Base-by-base conservation (phyloP, 2,329 filamentous ascomycete genomes). In the Didymella pinodella region DNA sequence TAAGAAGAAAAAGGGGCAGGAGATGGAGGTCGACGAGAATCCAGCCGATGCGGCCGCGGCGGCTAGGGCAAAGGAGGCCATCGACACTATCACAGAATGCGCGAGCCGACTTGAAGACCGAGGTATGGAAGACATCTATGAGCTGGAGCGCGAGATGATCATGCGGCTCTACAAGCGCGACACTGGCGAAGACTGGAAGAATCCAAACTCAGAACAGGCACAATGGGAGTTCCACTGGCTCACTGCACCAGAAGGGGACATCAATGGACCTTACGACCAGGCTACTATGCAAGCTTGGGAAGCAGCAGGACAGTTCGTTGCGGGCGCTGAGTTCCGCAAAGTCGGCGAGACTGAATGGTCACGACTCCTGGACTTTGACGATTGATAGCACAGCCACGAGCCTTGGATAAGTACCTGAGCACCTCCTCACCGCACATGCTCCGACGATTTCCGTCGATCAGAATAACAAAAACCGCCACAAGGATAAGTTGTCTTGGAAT, bases 181-280 rank as follows among this genome's bases (percentile, higher is more conserved):
- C 76, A 92, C 92, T 0, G 93, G 93, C 32, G 92, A 97, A 68
- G 86, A 90, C 8, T 99, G 95, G 95, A 80, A 84, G 51, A 86
- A 87, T 41, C 80, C 82, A 6, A 71, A 78, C 46, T 72, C 77
- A 25, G 73, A 71, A 18, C 70, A 70, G 25, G 56, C 68, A 51
- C 85, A 86, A 82, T 99, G 94, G 93, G 91, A 98, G 77, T 99
- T 92, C 75, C 86, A 92, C 58, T 99, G 95, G 95, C 89, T 88
- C 38, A 93, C 97, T 75, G 92, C 91, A 18, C 85, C 93, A 40
- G 94, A 97, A 71, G 91, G 86, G 11, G 85, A 86, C 47, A 85
- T 86, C 57, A 92, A 99, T 76, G 95, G 95, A 0, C 94, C 95
- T 0, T 99, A 93, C 75, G 92, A 97, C 72, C 86, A 85, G 7